Evolutionary conservation across 176 grass and related monocot genomes (phyloP).

Genomic region (Bothriochloa decipiens): DNA sequence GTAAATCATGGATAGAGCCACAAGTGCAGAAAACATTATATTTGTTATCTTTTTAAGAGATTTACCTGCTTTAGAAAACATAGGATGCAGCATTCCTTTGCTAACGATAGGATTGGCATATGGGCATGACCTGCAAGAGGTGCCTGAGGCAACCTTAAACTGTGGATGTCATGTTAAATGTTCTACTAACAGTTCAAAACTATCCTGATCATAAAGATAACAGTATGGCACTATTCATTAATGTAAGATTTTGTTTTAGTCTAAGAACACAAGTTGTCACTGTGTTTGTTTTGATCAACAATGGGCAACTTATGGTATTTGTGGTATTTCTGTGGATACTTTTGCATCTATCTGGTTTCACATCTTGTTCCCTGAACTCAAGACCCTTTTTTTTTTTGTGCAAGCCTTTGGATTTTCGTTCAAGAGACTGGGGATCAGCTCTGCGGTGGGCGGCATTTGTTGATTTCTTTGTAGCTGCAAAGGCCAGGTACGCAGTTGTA

Average conservation of each 20-base stretch:
- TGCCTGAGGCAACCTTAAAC: not conserved
- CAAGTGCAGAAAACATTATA: not conserved
- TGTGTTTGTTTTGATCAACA: not conserved
- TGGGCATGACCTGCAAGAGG: not conserved
- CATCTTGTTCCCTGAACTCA: constrained; percentile 1
- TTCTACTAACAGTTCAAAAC: not conserved
- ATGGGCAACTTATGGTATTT: not conserved
- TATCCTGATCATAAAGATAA: not conserved
- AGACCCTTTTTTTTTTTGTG: constrained; percentile 1
- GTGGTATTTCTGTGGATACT: not conserved
- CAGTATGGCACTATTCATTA: not conserved
- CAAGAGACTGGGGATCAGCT: constrained; percentile 82
- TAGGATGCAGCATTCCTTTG: not conserved
- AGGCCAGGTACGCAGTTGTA: constrained; percentile 63
- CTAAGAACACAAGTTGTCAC: not conserved
- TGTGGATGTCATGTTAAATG: not conserved
- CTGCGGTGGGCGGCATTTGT: constrained; percentile 88
- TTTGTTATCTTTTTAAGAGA: not conserved
- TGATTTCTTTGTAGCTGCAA: constrained; percentile 90
- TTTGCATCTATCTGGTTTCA: not conserved
- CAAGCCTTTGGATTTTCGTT: constrained; percentile 67
- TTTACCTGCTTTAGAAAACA: not conserved
- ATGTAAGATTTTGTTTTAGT: not conserved
- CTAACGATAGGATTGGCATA: not conserved
- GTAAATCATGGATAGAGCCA: not conserved